Percentiles rank a stretch among this genome's conserved stretches.
These are phyloP conservation scores for Chrysoporthe cubensis DNA, from an alignment of 2,329 filamentous ascomycete species.

Conservation along the genomic window DNA sequence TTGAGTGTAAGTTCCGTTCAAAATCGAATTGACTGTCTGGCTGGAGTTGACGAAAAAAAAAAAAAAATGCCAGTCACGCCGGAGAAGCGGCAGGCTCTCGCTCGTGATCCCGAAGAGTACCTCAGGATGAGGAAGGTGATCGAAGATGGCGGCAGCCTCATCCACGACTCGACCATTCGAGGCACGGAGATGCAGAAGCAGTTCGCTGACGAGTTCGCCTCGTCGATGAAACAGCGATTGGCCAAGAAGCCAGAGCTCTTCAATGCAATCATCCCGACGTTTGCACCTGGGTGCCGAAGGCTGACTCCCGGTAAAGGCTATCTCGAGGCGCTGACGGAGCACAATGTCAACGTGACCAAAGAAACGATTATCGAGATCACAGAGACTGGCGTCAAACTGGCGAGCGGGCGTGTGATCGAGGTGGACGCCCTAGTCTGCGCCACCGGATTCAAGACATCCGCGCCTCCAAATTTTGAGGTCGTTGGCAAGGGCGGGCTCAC, in stretches of 20 bases:
- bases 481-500: slow-evolving; percentile 43
- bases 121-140: slow-evolving; percentile 49
- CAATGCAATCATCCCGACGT: slow-evolving; percentile 47
- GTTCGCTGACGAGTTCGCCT: slow-evolving; percentile 39
- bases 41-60: slow-evolving; percentile 11
- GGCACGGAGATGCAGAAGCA: slow-evolving; percentile 42
- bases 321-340: slow-evolving; percentile 46
- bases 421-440: slow-evolving; percentile 53
- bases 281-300: slow-evolving; percentile 49
- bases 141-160: slow-evolving; percentile 46
- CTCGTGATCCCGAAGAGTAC: slow-evolving; percentile 42
- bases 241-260: slow-evolving; percentile 48
- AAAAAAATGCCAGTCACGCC: slow-evolving; percentile 38
- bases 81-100: slow-evolving; percentile 44
- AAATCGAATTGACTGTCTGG: neutral
- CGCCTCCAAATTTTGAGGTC: slow-evolving; percentile 47
- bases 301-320: slow-evolving; percentile 51
- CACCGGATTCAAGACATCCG: slow-evolving; percentile 47
- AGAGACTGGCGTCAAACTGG: slow-evolving; percentile 39
- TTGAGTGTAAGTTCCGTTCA: slow-evolving; percentile 41
- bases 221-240: slow-evolving; percentile 46
- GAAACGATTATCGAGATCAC: slow-evolving; percentile 41
- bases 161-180: slow-evolving; percentile 46
- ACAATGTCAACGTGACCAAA: slow-evolving; percentile 47
- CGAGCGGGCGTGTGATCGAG: slow-evolving; percentile 36